Conservation (phyloP, 352 stramenopile genomes). For the Halophytophthora polymorphica region DNA sequence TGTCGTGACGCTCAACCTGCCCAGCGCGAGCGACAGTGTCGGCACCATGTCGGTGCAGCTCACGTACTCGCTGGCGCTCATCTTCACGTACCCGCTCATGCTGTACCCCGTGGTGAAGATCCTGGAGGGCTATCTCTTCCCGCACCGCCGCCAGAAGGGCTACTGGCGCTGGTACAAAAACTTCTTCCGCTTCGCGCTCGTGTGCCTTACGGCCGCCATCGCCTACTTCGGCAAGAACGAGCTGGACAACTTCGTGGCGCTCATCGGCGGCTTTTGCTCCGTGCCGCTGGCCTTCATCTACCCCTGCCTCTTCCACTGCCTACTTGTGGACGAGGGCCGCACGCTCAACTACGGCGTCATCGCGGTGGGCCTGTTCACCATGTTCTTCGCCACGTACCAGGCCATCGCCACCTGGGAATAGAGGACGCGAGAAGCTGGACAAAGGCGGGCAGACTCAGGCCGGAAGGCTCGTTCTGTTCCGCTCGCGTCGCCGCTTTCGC, state of each 20-base stretch:
- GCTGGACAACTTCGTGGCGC: conserved; percentile 69
- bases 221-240: conserved; percentile 64
- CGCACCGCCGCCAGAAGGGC: conserved; percentile 37
- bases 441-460: conserved; percentile 17
- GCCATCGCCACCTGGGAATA: conserved; percentile 48
- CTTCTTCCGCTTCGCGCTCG: conserved; percentile 53
- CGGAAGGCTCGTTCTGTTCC: conserved; percentile 12
- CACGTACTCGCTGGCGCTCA: conserved; percentile 61
- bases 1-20: conserved; percentile 59
- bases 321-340: conserved; percentile 42
- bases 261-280: conserved; percentile 71
- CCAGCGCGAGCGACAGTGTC: conserved; percentile 43
- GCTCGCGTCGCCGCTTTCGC: neutral
- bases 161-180: conserved; percentile 75
- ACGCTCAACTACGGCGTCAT: conserved; percentile 46
- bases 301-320: conserved; percentile 62
- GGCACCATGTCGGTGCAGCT: conserved; percentile 64
- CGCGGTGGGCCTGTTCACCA: conserved; percentile 47
- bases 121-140: conserved; percentile 59
- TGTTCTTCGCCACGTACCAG: conserved; percentile 62
- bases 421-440: conserved; percentile 10
- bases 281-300: conserved; percentile 75
- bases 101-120: conserved; percentile 72
- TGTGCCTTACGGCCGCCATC: conserved; percentile 59
- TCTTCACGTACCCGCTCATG: conserved; percentile 75